Evolutionary conservation across 306 rosid genomes (phyloP).

Genomic region (Trifolium repens): DNA sequence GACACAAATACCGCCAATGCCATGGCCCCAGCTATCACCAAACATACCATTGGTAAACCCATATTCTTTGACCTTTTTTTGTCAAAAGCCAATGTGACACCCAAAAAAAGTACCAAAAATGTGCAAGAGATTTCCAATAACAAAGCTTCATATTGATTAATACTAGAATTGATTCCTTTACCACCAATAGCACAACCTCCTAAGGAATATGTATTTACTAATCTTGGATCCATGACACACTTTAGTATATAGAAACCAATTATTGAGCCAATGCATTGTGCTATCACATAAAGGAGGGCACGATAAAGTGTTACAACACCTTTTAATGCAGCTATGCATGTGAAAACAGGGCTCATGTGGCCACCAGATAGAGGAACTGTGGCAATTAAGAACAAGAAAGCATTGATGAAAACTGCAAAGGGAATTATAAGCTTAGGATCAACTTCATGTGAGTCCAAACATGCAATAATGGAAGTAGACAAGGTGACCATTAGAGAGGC

Average conservation of each 20-base stretch:
- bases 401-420: slow-evolving; percentile 62
- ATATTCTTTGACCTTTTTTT: slow-evolving; percentile 55
- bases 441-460: slow-evolving; percentile 58
- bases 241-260: slow-evolving; percentile 60
- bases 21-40: slow-evolving; percentile 61
- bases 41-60: slow-evolving; percentile 63
- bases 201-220: slow-evolving; percentile 46
- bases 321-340: slow-evolving; percentile 55
- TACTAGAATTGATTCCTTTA: slow-evolving; percentile 33
- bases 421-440: slow-evolving; percentile 72
- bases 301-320: slow-evolving; percentile 44
- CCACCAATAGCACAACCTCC: slow-evolving; percentile 71
- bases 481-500: slow-evolving; percentile 57
- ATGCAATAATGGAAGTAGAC: slow-evolving; percentile 60
- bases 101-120: slow-evolving; percentile 67
- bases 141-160: slow-evolving; percentile 48
- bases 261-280: slow-evolving; percentile 71
- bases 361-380: slow-evolving; percentile 80
- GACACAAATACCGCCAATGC: slow-evolving; percentile 72
- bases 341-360: slow-evolving; percentile 71
- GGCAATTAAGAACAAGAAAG: slow-evolving; percentile 68
- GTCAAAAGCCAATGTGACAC: slow-evolving; percentile 73
- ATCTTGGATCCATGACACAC: slow-evolving; percentile 49
- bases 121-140: slow-evolving; percentile 68
- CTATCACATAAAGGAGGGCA: slow-evolving; percentile 48